Evolutionary conservation across 2,329 filamentous ascomycete genomes (phyloP), one percentile per base, ranked within the genome.

Genomic region (Diaporthe sp.): DNA sequence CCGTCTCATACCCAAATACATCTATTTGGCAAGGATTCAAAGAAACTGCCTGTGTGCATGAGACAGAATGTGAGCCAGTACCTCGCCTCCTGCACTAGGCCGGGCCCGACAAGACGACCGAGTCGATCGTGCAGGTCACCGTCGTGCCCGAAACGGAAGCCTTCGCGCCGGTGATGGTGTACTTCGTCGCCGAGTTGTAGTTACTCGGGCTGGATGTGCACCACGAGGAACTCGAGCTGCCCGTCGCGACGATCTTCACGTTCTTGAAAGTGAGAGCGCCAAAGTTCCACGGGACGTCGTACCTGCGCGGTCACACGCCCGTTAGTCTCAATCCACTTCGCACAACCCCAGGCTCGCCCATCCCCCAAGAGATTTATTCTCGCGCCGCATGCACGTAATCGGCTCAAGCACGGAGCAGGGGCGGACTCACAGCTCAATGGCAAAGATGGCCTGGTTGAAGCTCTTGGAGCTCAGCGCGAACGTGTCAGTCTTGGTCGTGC

Each of bases 181-280:
- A 85, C 10, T 78, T 81, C 0, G 81, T 83, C 4, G 84, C 83
- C 22, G 78, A 75, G 76, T 84, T 82, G 76, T 86, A 86, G 75
- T 85, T 85, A 60, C 84, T 82, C 0, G 84, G 84, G 13, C 77
- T 79, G 22, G 80, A 82, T 22, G 81, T 80, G 74, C 82, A 83
- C 82, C 82, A 83, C 55, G 81, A 80, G 15, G 81, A 80, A 75
- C 81, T 80, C 1, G 77, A 81, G 44, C 82, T 82, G 39, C 71
- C 53, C 12, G 78, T 58, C 78, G 82, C 81, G 77, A 89, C 88
- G 7, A 89, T 89, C 71, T 87, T 87, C 75, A 92, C 82, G 63
- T 86, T 84, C 76, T 86, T 77, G 73, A 83, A 86, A 10, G 81
- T 81, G n/a, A 86, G 79, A 15, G 80, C 74, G 2, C 85, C 84